These are phyloP conservation scores for Spatholobus suberectus DNA, from an alignment of 306 rosid genomes.

Conservation along the genomic window DNA sequence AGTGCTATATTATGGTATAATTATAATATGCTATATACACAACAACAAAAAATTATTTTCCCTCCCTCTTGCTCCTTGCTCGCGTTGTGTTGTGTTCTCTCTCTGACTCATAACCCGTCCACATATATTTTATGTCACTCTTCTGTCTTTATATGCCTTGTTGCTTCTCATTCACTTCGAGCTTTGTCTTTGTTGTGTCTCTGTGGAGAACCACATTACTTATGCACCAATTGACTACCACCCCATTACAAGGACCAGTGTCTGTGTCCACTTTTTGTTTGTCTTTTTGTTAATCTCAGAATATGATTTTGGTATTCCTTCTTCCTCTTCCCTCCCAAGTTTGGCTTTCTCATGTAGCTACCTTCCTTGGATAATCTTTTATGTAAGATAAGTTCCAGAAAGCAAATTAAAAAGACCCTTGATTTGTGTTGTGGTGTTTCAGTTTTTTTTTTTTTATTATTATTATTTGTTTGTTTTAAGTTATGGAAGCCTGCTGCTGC, in stretches of 20 bases:
- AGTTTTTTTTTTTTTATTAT: not conserved
- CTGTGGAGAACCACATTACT: slow-evolving; percentile 49
- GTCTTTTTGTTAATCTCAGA: slow-evolving; percentile 68
- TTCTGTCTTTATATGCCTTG: slow-evolving; percentile 64
- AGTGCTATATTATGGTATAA: slow-evolving; percentile 30
- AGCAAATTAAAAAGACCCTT: slow-evolving; percentile 32
- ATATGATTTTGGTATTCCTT: slow-evolving; percentile 47
- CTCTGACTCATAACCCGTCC: slow-evolving; percentile 45
- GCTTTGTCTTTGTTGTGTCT: slow-evolving; percentile 57
- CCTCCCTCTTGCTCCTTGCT: not conserved
- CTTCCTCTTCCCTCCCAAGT: slow-evolving; percentile 39
- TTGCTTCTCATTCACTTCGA: slow-evolving; percentile 51
- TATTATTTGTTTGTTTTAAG: slow-evolving; percentile 7
- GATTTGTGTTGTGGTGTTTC: slow-evolving; percentile 42
- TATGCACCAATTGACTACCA: slow-evolving; percentile 51
- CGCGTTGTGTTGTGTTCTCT: slow-evolving; percentile 34
- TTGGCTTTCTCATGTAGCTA: slow-evolving; percentile 41
- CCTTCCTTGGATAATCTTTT: slow-evolving; percentile 43
- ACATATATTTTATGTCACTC: slow-evolving; percentile 50
- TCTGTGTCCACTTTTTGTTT: slow-evolving; percentile 51
- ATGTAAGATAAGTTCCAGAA: slow-evolving; percentile 37
- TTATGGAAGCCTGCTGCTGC: slow-evolving; percentile 72
- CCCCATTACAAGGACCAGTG: slow-evolving; percentile 46
- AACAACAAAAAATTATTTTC: slow-evolving; percentile 24
- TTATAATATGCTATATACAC: not conserved